These are phyloP conservation scores for Gossypium arboreum DNA, from an alignment of 345 rosid genomes.

Conservation along the genomic window DNA sequence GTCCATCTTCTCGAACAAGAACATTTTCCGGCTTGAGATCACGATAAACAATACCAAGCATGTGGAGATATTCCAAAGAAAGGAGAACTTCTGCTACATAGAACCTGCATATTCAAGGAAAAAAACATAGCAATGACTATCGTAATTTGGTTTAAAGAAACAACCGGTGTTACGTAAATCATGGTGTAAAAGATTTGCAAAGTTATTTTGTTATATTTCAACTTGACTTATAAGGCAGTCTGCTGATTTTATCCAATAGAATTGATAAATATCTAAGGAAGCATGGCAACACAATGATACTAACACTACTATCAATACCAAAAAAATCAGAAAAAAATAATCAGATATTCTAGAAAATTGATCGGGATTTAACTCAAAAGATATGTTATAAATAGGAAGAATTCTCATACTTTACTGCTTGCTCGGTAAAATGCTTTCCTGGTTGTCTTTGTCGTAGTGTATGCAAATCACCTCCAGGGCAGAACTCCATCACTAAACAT, in stretches of 20 bases:
- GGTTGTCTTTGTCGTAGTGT: constrained; percentile 82
- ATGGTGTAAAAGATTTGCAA: not conserved
- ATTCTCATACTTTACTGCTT: constrained; percentile 64
- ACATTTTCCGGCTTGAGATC: constrained; percentile 88
- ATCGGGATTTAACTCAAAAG: not conserved
- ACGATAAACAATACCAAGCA: constrained; percentile 83
- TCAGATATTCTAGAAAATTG: not conserved
- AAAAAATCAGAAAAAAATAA: not conserved
- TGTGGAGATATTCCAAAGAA: constrained; percentile 79
- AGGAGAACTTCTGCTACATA: constrained; percentile 80
- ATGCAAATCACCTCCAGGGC: constrained; percentile 86
- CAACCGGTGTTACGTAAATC: not conserved
- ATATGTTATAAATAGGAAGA: constrained; percentile 12
- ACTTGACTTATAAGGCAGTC: not conserved
- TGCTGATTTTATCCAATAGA: not conserved
- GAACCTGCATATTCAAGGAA: constrained; percentile 44
- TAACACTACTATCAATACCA: not conserved
- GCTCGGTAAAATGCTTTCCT: constrained; percentile 74
- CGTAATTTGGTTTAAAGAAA: not conserved
- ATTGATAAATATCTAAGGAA: not conserved
- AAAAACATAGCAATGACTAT: constrained; percentile 3
- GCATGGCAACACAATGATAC: not conserved
- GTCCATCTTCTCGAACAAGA: constrained; percentile 87
- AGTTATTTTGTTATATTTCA: not conserved
- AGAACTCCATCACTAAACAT: constrained; percentile 82